Percentiles rank a stretch among this genome's conserved stretches.
Evolutionary conservation across 768 basidiomycete genomes (phyloP).

Genomic region (Scleroderma citrinum): DNA sequence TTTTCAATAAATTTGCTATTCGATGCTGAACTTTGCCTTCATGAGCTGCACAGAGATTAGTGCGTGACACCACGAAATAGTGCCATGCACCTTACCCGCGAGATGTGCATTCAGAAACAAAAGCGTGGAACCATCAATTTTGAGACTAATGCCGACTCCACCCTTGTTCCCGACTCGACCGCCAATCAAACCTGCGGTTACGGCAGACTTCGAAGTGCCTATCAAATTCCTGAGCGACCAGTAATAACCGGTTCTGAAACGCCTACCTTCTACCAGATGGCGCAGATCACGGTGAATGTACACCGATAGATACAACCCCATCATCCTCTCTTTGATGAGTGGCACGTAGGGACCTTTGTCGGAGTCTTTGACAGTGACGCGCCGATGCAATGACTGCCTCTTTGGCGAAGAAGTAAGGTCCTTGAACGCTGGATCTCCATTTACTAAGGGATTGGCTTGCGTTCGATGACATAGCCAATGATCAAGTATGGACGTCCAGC

Average conservation of each 20-base stretch:
- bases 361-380: constrained; percentile 36
- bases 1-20: constrained; percentile 83
- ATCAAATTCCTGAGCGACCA: neutral
- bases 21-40: constrained; percentile 71
- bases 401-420: constrained; percentile 38
- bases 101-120: constrained; percentile 91
- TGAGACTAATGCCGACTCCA: constrained; percentile 84
- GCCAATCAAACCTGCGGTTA: constrained; percentile 85
- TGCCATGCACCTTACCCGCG: constrained; percentile 47
- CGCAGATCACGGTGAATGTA: constrained; percentile 71
- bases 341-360: constrained; percentile 76
- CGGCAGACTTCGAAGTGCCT: constrained; percentile 76
- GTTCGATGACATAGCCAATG: constrained; percentile 56
- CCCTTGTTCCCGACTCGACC: constrained; percentile 93
- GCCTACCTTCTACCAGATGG: constrained; percentile 54
- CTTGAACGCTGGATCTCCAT: constrained; percentile 15
- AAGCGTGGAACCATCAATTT: constrained; percentile 75
- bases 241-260: neutral
- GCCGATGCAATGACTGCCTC: constrained; percentile 38
- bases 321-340: constrained; percentile 82
- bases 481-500: constrained; percentile 75
- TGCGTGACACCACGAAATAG: neutral
- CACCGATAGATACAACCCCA: constrained; percentile 80
- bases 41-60: constrained; percentile 45
- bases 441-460: constrained; percentile 18